Base-by-base conservation (phyloP, 1,139 yeast genomes). In the Pichia sp. region DNA sequence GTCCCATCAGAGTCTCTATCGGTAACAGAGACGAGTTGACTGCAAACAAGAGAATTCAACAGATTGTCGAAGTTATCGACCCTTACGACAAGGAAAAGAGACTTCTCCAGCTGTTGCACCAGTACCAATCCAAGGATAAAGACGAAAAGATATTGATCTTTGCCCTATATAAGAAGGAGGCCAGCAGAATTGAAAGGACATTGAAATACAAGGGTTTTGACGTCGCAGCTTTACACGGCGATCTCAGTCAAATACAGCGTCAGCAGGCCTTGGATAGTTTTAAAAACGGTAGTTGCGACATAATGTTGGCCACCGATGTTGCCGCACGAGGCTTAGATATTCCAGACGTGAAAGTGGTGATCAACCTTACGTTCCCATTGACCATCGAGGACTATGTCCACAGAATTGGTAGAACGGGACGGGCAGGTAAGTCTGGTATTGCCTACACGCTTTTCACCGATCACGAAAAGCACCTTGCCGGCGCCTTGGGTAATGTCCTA, bases 311-410 rank as follows among this genome's bases (percentile, higher is more conserved):
- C 37, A 93, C 99, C 2, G 99, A 95, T 74, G 99, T 93, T 51
- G 99, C 99, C 44, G 99, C 99, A 36, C 82, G 99, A 74, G 99
- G 99, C 58, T 79, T 93, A 61, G 99, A 93, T 71, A 93, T 93
- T 62, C 99, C 99, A 48, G 89, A 95, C 62, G 99, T 93, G 60
- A 93, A 91, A 70, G 88, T 90, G 30, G 99, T 93, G 47, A 90
- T 93, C 68, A 93, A 93, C 70, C 76, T 95, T 70, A 93, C 99
- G 3, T 93, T 93, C 83, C 99, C 99, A 48, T 79, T 95, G 63
- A 93, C 99, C 0, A 95, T 89, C 23, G 99, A 93, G 72, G 99
- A 95, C 72, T 93, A 93, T 65, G 99, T 93, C 47, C 99, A 93
- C 70, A 82, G 99, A 73, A 93, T 93, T 62, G 99, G 99, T 60